Base-by-base conservation (phyloP, 176 grass and related monocot species). In the Ensete glaucum region DNA sequence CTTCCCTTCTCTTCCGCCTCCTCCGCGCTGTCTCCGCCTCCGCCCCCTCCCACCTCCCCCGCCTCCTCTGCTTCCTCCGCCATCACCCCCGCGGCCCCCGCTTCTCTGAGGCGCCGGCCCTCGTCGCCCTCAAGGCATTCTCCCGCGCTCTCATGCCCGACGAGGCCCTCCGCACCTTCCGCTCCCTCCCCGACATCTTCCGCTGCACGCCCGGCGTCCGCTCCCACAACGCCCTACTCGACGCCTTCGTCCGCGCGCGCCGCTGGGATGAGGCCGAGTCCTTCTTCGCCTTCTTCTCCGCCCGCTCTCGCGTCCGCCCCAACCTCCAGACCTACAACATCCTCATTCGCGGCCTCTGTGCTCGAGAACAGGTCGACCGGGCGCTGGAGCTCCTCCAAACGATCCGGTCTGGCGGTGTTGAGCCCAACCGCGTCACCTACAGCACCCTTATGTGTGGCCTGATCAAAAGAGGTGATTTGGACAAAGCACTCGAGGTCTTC, bases 251-350 rank as follows among this genome's bases (percentile, higher is more conserved):
- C 9, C 88, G 95, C 22, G 76, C 88, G 15, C 82, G 82, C 7
- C 80, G 81, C 68, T 99, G 83, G 81, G 76, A 86, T 9, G 68
- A 89, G 19, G 86, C 88, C 0, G 90, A 99, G 50, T 82, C 88
- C 1, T 91, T 99, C 76, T 94, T 99, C 52, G 70, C 82, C 6
- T 91, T 88, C 76, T 81, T 99, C 49, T 89, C 82, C 69, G 75
- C 83, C 20, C 78, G 81, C 54, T 80, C 85, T 50, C 87, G 82
- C 82, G 24, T 89, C 24, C 54, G 60, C 22, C 95, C 95, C 50
- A 99, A 99, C 73, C 76, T 99, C 71, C 90, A 88, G 82, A 94
- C 82, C 12, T 91, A 89, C 82, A 99, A 94, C 83, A 94, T 99
- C 79, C 19, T 99, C 11, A 81, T 99, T 72, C 95, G 95, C 12